Evolutionary conservation across 1,284 basidiomycete species (phyloP).

Genomic region (Cryptococcus sp.): DNA sequence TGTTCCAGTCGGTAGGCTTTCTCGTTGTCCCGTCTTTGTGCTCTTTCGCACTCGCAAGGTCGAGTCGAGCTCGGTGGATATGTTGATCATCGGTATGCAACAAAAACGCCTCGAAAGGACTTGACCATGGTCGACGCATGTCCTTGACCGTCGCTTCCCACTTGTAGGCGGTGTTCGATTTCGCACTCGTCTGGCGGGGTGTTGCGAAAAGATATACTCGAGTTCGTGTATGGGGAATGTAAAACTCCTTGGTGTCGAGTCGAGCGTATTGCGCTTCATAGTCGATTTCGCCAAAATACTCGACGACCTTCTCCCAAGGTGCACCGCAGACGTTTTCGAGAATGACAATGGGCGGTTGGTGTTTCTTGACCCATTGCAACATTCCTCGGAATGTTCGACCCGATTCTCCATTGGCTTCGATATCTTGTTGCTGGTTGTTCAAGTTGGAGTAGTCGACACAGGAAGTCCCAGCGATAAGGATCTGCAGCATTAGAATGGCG

Average conservation of each 20-base stretch:
- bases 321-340: constrained; percentile 91
- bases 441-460: constrained; percentile 95
- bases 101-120: constrained; percentile 85
- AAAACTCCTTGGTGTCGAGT: constrained; percentile 88
- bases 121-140: constrained; percentile 76
- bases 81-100: constrained; percentile 83
- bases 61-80: constrained; percentile 80
- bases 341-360: constrained; percentile 82
- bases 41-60: constrained; percentile 56
- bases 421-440: constrained; percentile 86
- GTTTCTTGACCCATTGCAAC: constrained; percentile 84
- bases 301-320: constrained; percentile 72
- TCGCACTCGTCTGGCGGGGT: constrained; percentile 46
- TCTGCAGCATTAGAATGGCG: constrained; percentile 20
- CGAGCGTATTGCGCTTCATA: constrained; percentile 62
- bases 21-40: constrained; percentile 51
- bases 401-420: constrained; percentile 80
- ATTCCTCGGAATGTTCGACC: constrained; percentile 86
- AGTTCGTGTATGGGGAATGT: constrained; percentile 89
- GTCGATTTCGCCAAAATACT: constrained; percentile 67
- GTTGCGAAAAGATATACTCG: constrained; percentile 77
- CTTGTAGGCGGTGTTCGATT: constrained; percentile 57
- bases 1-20: constrained; percentile 67
- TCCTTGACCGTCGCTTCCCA: constrained; percentile 67
- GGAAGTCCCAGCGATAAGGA: constrained; percentile 86